Evolutionary conservation across 2,329 filamentous ascomycete species (phyloP).

Genomic region (Pseudogymnoascus destructans): DNA sequence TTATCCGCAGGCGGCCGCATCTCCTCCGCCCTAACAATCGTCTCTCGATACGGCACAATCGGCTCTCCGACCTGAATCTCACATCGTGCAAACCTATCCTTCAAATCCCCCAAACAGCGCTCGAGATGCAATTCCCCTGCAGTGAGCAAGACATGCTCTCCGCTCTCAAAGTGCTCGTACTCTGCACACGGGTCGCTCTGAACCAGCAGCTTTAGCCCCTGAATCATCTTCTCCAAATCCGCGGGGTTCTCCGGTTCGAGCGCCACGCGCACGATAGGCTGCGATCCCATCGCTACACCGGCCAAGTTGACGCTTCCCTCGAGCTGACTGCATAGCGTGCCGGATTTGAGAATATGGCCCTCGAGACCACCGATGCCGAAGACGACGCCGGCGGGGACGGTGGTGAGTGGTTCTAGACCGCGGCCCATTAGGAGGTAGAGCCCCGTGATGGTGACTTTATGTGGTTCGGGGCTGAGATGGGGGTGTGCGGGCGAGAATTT

Average conservation of each 20-base stretch:
- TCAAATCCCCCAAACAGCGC: constrained; percentile 80
- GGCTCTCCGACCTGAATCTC: constrained; percentile 89
- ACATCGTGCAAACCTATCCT: constrained; percentile 84
- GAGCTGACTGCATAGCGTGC: constrained; percentile 78
- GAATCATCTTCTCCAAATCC: constrained; percentile 90
- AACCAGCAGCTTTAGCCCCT: constrained; percentile 71
- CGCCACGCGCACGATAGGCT: constrained; percentile 89
- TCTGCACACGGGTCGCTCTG: constrained; percentile 93
- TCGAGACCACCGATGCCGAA: constrained; percentile 91
- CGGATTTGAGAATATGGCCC: constrained; percentile 88
- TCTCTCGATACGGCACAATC: constrained; percentile 92
- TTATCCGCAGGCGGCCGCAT: constrained; percentile 84
- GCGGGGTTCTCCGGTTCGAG: constrained; percentile 85
- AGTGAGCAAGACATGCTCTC: constrained; percentile 88
- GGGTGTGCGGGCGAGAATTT: constrained; percentile 81
- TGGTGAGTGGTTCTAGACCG: constrained; percentile 66
- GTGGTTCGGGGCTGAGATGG: constrained; percentile 56
- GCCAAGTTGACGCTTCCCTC: constrained; percentile 84
- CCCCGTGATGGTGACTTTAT: constrained; percentile 72
- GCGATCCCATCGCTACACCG: constrained; percentile 64
- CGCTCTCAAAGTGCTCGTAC: constrained; percentile 84
- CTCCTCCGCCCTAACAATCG: constrained; percentile 73
- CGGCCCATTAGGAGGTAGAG: constrained; percentile 95
- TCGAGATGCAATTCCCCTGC: constrained; percentile 92
- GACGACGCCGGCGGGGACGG: constrained; percentile 84